Conservation (phyloP, 1,284 basidiomycete species). For the Anthracocystis walkeri region DNA sequence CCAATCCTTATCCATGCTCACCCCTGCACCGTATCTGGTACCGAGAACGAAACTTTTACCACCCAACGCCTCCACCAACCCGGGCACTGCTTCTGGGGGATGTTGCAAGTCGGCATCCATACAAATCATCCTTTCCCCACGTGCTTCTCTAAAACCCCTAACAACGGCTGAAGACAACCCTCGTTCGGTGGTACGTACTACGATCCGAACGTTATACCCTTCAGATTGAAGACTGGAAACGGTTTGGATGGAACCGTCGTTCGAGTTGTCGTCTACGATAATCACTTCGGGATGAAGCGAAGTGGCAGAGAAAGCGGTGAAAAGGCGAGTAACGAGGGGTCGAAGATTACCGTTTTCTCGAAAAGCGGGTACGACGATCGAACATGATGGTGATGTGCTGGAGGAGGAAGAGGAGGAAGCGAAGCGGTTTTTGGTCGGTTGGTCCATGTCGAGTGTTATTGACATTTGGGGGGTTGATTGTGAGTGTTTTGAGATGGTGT, state of each 20-base stretch:
- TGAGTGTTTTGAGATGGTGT: neutral
- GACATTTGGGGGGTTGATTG: constrained; percentile 27
- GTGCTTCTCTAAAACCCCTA: constrained; percentile 71
- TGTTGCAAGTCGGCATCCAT: constrained; percentile 74
- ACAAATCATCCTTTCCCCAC: constrained; percentile 71
- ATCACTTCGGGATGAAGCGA: constrained; percentile 44
- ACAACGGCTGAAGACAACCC: constrained; percentile 72
- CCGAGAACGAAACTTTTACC: constrained; percentile 71
- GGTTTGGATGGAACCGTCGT: constrained; percentile 46
- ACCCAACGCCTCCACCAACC: constrained; percentile 70
- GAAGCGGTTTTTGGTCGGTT: constrained; percentile 33
- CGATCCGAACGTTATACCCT: constrained; percentile 72
- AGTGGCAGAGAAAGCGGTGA: constrained; percentile 41
- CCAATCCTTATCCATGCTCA: constrained; percentile 72
- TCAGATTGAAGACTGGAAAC: constrained; percentile 38
- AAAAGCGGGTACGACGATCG: constrained; percentile 54
- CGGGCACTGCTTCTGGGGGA: constrained; percentile 71
- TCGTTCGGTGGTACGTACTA: constrained; percentile 71
- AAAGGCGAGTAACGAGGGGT: constrained; percentile 71
- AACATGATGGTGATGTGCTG: constrained; percentile 23
- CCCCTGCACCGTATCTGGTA: constrained; percentile 72
- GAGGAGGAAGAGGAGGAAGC: constrained; percentile 12
- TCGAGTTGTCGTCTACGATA: constrained; percentile 53
- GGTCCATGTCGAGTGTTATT: constrained; percentile 46
- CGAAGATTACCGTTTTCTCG: constrained; percentile 61